Percentiles rank a stretch among this genome's conserved stretches.
Conservation (phyloP, 345 rosid genomes). For the Mangifera indica region DNA sequence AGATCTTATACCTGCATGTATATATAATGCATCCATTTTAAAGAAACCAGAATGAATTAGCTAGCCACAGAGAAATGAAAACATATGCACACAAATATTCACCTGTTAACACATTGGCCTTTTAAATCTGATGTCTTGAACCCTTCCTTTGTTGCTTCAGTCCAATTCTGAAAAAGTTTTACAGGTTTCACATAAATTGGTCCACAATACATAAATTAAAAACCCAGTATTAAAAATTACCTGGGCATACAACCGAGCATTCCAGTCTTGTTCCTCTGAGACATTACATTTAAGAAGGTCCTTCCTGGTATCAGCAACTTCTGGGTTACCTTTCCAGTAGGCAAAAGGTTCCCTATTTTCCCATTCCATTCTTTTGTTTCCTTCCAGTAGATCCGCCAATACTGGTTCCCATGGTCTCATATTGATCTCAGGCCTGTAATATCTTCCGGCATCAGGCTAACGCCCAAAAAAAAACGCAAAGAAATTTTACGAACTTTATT, state of each 20-base stretch:
- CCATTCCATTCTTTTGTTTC: conserved; percentile 52
- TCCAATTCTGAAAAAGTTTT: conserved; percentile 66
- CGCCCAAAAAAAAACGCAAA: background rate
- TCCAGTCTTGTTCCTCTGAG: conserved; percentile 72
- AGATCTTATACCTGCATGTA: conserved; percentile 65
- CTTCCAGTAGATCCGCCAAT: conserved; percentile 50
- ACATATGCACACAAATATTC: background rate
- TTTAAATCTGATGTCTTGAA: conserved; percentile 76
- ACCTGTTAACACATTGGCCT: conserved; percentile 81
- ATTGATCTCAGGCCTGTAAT: conserved; percentile 66
- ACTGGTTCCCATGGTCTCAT: conserved; percentile 69
- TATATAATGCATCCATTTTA: background rate
- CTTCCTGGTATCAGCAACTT: conserved; percentile 57
- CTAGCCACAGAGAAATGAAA: background rate
- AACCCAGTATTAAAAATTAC: conserved; percentile 20
- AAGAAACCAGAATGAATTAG: background rate
- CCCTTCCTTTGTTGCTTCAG: conserved; percentile 55
- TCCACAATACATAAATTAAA: background rate
- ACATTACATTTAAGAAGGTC: conserved; percentile 78
- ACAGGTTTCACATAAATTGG: background rate
- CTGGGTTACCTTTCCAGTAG: conserved; percentile 92
- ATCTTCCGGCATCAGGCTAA: background rate
- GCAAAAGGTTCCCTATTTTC: conserved; percentile 70
- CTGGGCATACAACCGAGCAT: conserved; percentile 79
- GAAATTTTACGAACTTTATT: background rate